Evolutionary conservation across 1,139 yeast species (phyloP).

Genomic region (Saccharomycopsis phalli): DNA sequence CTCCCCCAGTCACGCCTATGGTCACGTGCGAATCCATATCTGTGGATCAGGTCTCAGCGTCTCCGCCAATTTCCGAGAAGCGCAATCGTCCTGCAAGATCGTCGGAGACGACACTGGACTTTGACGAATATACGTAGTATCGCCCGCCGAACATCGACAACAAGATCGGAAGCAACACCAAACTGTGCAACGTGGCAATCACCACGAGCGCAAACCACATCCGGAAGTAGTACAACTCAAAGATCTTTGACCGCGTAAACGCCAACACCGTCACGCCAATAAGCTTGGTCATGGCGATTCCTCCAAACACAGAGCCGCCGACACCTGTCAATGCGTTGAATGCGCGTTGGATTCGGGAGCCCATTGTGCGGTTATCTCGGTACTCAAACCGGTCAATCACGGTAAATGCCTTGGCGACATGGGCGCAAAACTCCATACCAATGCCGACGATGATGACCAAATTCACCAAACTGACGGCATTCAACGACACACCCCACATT

Average conservation of each 20-base stretch:
- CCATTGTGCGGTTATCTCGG: constrained; percentile 12
- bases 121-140: constrained; percentile 32
- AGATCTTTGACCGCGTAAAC: constrained; percentile 77
- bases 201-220: constrained; percentile 88
- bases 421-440: constrained; percentile 89
- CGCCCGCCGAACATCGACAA: constrained; percentile 58
- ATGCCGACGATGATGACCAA: constrained; percentile 83
- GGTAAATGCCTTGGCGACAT: constrained; percentile 72
- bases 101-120: constrained; percentile 26
- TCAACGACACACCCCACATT: constrained; percentile 64
- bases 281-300: constrained; percentile 81
- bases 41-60: no score
- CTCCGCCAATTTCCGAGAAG: constrained; percentile 9
- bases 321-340: constrained; percentile 59
- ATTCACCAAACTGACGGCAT: constrained; percentile 86
- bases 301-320: constrained; percentile 84
- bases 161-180: constrained; percentile 68
- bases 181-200: constrained; percentile 69
- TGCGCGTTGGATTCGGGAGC: constrained; percentile 35
- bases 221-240: constrained; percentile 84
- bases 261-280: constrained; percentile 84
- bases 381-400: constrained; percentile 28
- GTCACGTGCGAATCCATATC: no score
- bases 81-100: constrained; percentile 23
- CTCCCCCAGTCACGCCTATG: no score